Base-by-base conservation (phyloP, 768 basidiomycete species). In the Naganishia kalamii region DNA sequence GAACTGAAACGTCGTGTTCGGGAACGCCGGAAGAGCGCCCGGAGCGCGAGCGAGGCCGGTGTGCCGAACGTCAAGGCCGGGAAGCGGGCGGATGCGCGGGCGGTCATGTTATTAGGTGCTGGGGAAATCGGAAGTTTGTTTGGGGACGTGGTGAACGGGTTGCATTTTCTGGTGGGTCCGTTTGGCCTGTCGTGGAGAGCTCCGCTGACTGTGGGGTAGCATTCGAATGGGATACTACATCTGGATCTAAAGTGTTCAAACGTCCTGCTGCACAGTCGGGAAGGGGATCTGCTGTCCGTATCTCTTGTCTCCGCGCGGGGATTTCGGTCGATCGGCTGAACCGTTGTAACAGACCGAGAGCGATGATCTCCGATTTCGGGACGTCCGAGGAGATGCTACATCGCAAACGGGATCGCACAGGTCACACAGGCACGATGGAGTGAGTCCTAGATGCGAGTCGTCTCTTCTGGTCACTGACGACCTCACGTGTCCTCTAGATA, bases 341-440 rank as follows among this genome's bases (percentile, higher is more conserved):
- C 0, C 30, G 21, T 32, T 59, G 19, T 29, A 48, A n/a, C 62
- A 93, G 92, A 65, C 93, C 93, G 3, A 84, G 90, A 71, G 92
- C 91, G 0, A 91, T 97, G 89, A 81, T 97, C 19, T 91, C 90
- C 1, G 93, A 97, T 71, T 97, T 97, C 77, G 93, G 93, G 19
- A 94, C 92, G 0, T 92, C 90, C 27, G 86, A 90, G 52, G 92
- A 94, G 72, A 90, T 90, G 88, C 81, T 93, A 19, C 83, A 86
- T 52, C 83, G 85, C 6, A 81, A 84, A 19, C 80, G 85, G 13
- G 78, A 82, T 17, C 84, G 93, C 25, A 88, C 89, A 2, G 93
- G 93, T n/a, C 91, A 92, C 71, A 96, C 93, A 11, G 93, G 93
- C 72, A 97, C 93, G 85, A 81, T 96, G 59, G 92, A 94, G 80